Base-by-base conservation (phyloP, 2,329 filamentous ascomycete genomes). In the Penicillium sp. region DNA sequence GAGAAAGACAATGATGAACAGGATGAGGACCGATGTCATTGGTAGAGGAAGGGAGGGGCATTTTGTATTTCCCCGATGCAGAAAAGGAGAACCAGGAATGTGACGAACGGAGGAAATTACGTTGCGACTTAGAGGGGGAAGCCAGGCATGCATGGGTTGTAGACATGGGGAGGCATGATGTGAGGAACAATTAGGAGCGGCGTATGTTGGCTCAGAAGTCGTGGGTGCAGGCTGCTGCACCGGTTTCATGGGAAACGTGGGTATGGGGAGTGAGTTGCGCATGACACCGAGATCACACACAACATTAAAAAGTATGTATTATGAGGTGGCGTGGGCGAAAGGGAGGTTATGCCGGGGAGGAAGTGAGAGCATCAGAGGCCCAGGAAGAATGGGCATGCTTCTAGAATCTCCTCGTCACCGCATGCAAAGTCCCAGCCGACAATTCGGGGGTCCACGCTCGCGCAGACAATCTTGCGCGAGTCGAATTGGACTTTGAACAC, bases 401-500 rank as follows among this genome's bases (percentile, higher is more conserved):
- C 88, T 57, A 91, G 86, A 55, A 97, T 84, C 67, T 96, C 90
- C 57, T 84, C 77, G 65, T 99, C 93, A 4, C 87, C 89, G 67
- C 92, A 91, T 60, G 92, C 95, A 82, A 98, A 99, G 75, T 99
- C 95, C 95, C 95, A 99, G 0, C 93, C 95, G 0, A 98, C 92
- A 71, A 99, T 98, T 15, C 90, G 87, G 41, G 88, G 88, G 58
- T 95, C 92, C 75, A 98, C 93, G 64, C 90, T 95, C 73, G 94
- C 97, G 79, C 93, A 97, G 56, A 99, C 90, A 67, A 99, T 96
- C 68, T 93, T 88, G 22, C 92, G 86, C 0, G 92, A 91, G 73
- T 99, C 95, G 67, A 97, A 99, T 75, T 99, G 95, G 38, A 98
- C 82, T 77, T 99, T 99, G 82, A 98, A 99, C 3, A 99, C 90